Evolutionary conservation across 2,329 filamentous ascomycete genomes (phyloP).

Genomic region (Botryosphaeria dothidea): DNA sequence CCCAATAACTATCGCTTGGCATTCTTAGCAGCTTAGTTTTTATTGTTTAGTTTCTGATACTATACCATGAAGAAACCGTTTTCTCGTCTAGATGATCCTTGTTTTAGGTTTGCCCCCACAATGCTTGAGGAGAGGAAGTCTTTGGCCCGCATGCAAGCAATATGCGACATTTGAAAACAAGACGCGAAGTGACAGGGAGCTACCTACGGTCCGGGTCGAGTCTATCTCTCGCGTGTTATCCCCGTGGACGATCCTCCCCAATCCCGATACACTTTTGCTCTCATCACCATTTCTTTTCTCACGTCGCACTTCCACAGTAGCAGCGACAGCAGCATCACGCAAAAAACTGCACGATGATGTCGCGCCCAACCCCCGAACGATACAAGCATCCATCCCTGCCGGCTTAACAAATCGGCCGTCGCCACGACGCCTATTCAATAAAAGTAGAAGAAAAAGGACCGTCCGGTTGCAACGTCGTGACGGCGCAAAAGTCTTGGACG

Average conservation of each 20-base stretch:
- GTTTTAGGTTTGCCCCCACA: neutral
- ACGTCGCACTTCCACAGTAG: neutral
- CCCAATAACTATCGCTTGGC: neutral
- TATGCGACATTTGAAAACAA: neutral
- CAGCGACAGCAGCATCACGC: neutral
- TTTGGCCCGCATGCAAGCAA: neutral
- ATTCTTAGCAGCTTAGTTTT: neutral
- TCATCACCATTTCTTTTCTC: neutral
- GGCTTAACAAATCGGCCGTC: neutral
- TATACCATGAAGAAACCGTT: neutral
- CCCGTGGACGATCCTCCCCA: neutral
- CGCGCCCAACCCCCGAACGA: neutral
- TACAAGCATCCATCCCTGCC: neutral
- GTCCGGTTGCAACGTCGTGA: too few relatives aligned
- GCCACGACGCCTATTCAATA: neutral
- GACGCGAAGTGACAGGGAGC: neutral
- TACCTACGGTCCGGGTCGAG: neutral
- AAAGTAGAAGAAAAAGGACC: too few relatives aligned
- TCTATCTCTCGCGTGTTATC: neutral
- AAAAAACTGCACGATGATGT: neutral
- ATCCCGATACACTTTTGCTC: neutral
- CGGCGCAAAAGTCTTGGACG: too few relatives aligned
- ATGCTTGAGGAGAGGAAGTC: neutral
- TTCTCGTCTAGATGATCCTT: neutral
- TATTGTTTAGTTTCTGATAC: neutral